Evolutionary conservation across 345 rosid genomes (phyloP).

Genomic region (Citrus cavaleriei): DNA sequence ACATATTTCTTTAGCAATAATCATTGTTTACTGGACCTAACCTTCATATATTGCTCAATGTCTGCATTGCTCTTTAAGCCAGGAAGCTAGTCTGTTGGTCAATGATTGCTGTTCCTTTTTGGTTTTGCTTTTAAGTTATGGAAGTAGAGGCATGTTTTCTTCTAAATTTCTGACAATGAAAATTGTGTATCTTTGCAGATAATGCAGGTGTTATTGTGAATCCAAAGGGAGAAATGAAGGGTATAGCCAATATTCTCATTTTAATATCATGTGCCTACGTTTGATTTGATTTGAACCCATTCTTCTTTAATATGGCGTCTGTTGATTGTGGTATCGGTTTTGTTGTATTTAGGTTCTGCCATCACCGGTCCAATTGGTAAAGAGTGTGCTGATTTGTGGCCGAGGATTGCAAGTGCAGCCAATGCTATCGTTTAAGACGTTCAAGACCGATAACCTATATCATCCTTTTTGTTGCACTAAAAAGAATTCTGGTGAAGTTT

Average conservation of each 20-base stretch:
- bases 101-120: neutral
- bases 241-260: slow-evolving; percentile 19
- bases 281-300: neutral
- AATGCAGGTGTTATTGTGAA: slow-evolving; percentile 96
- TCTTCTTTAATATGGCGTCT: too few species aligned
- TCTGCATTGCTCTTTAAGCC: too few species aligned
- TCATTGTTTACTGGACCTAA: neutral
- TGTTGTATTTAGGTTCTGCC: slow-evolving; percentile 61
- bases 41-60: neutral
- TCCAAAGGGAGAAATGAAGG: slow-evolving; percentile 97
- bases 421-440: slow-evolving; percentile 51
- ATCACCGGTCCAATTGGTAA: slow-evolving; percentile 91
- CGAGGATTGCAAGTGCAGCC: slow-evolving; percentile 95
- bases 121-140: neutral
- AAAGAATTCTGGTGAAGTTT: too few species aligned
- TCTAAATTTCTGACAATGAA: slow-evolving; percentile 16
- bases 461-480: too few species aligned
- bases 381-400: slow-evolving; percentile 96
- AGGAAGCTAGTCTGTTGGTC: neutral
- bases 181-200: slow-evolving; percentile 41
- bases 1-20: slow-evolving; percentile 11
- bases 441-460: too few species aligned
- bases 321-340: neutral
- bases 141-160: neutral
- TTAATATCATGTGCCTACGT: neutral